Base-by-base conservation (phyloP, 2,329 filamentous ascomycete species). In the Calonectria leucothoes region DNA sequence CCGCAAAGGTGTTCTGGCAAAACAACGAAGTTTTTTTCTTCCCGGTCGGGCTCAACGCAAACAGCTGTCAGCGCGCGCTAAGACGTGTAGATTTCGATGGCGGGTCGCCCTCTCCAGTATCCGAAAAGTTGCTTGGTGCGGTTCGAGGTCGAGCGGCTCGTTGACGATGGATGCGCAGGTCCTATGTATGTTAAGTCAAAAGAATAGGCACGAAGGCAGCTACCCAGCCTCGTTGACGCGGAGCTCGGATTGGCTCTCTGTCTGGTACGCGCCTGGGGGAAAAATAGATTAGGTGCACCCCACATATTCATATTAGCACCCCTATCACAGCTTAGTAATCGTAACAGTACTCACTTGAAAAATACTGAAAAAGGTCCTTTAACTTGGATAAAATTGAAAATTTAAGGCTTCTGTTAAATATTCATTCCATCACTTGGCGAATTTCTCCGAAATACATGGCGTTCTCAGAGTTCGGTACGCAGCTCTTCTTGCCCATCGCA, bases 131-230 rank as follows among this genome's bases (percentile, higher is more conserved):
- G n/a, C 27, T 59, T 48, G 12, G n/a, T 45, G 7, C 20, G 29
- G 27, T 51, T 23, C 20, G n/a, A 49, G 31, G 4, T 17, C 65
- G 37, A 59, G 17, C 25, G 15, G 57, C 14, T 63, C 55, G 73
- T 72, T 45, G 29, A 66, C 64, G 42, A 51, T 75, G 51, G 63
- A 68, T 74, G 74, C 77, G 73, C 74, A 61, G 63, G 66, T 69
- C 69, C 75, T 79, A 80, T 80, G 76, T 79, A 77, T 73, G 69
- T 64, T 29, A 63, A 64, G 67, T 59, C 63, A 31, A 55, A 55
- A 74, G 74, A 79, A 77, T 72, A 80, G 77, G 79, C 79, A 81
- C 74, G 76, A 79, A 81, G 77, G 79, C 79, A 81, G 65, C 74
- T 59, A 73, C 75, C 78, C 78, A 80, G 77, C 79, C 79, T 79